Evolutionary conservation across 768 basidiomycete genomes (phyloP), one percentile per base, ranked within the genome.

Genomic region (Phallus indusiatus): DNA sequence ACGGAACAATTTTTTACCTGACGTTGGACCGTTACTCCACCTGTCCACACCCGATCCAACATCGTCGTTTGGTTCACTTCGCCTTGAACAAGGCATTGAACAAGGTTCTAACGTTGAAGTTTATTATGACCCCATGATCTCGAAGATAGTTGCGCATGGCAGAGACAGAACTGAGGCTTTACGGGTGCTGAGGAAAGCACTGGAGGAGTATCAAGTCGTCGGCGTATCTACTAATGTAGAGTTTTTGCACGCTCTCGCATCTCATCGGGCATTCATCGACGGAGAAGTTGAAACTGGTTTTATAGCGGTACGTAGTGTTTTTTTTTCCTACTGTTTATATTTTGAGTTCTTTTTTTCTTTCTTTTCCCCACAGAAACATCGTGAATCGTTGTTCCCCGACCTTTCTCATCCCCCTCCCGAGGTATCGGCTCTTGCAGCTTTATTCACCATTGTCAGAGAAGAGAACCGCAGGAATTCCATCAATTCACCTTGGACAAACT

Each of bases 151-250:
- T 17, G 90, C 90, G 9, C 89, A 92, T 64, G 94, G 90, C 14
- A 74, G 82, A 24, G 88, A 94, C 70, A 80, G 94, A 20, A 82
- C 82, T 1, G 90, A 94, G 67, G 94, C 94, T 0, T 70, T 97
- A 66, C 77, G 90, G 17, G 78, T 90, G 67, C 76, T 96, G 61
- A 74, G 89, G 2, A 83, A 82, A 58, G 92, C 90, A 4, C 71
- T 96, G 46, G 90, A 87, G 55, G 86, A 94, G 63, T 97, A 95
- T 68, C 83, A 86, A 66, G 88, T 96, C 53, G 91, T 93, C 0
- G 94, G 94, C 17, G 86, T 94, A 12, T 82, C 88, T 11, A 95
- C 94, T 5, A 97, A 97, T 66, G 78, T 97, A 28, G 90, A 94
- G 67, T 97, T 96, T 69, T 73, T 97, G 61, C 76, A 86, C 53